Evolutionary conservation across 2,329 filamentous ascomycete genomes (phyloP).

Genomic region (Leptographium radiaticola): DNA sequence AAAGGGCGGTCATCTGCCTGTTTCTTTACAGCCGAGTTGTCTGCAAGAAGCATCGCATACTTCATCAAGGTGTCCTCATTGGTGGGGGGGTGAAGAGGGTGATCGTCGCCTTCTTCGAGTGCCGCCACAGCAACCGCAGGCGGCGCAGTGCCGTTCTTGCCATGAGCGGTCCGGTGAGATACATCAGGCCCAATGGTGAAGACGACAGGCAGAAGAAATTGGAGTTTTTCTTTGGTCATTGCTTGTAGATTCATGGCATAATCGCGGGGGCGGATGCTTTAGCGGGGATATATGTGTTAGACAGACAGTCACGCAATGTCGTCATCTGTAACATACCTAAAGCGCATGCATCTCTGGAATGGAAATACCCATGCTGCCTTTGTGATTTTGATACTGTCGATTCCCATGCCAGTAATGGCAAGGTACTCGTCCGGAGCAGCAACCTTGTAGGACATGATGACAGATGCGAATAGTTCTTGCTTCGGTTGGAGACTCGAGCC

Average conservation of each 20-base stretch:
- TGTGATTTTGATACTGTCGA: conserved; percentile 61
- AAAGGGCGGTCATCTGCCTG: conserved; percentile 33
- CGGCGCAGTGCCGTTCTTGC: conserved; percentile 16
- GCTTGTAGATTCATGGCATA: conserved; percentile 73
- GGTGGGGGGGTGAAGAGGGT: background rate
- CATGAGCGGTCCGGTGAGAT: conserved; percentile 39
- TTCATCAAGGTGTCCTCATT: conserved; percentile 45
- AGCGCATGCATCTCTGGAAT: conserved; percentile 51
- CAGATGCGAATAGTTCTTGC: background rate
- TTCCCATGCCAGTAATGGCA: conserved; percentile 68
- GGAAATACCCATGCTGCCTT: conserved; percentile 65
- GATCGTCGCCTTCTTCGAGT: background rate
- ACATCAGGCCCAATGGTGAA: conserved; percentile 78
- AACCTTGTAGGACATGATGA: conserved; percentile 49
- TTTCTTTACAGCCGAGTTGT: conserved; percentile 28
- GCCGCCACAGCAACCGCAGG: background rate
- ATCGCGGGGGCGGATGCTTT: conserved; percentile 59
- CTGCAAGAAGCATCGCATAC: conserved; percentile 69
- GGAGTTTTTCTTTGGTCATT: conserved; percentile 81
- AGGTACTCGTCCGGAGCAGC: conserved; percentile 73
- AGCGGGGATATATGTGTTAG: background rate
- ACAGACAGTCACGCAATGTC: background rate
- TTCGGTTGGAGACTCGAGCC: too few relatives aligned
- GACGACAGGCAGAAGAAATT: conserved; percentile 69
- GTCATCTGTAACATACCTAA: conserved; percentile 14